Percentiles rank a stretch among this genome's conserved stretches.
phyloP scores from a whole-genome alignment of 2,329 filamentous ascomycete genomes.

The Zalaria sp. region DNA sequence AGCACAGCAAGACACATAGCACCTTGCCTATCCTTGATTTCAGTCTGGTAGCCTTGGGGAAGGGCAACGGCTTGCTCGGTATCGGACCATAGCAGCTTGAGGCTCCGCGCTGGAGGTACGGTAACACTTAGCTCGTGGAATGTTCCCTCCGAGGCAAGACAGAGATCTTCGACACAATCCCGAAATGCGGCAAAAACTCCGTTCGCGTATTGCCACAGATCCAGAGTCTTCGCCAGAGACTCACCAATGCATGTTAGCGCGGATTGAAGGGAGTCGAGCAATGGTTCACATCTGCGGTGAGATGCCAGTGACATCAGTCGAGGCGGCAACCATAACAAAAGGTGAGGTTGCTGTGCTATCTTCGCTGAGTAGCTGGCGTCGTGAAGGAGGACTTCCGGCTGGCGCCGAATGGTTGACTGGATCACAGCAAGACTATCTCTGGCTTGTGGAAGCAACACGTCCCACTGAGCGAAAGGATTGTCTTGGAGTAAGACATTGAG shows the following conservation, averaged over 20 bases:
- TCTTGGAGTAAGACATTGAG: conserved; percentile 55
- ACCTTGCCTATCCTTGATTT: neutral
- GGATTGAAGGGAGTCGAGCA: conserved; percentile 23
- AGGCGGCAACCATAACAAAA: conserved; percentile 40
- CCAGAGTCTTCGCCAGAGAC: conserved; percentile 19
- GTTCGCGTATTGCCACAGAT: conserved; percentile 21
- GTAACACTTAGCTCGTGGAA: no score
- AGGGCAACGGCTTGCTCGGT: conserved; percentile 25
- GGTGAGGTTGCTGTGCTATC: conserved; percentile 21
- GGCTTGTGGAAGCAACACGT: conserved; percentile 44
- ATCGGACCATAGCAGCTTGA: conserved; percentile 22
- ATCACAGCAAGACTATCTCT: conserved; percentile 67
- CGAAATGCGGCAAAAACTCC: conserved; percentile 22
- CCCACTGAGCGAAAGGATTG: conserved; percentile 50
- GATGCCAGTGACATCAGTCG: conserved; percentile 35
- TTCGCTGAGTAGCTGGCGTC: neutral
- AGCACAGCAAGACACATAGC: neutral
- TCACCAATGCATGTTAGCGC: conserved; percentile 23
- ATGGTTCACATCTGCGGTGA: conserved; percentile 22
- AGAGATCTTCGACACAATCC: conserved; percentile 25
- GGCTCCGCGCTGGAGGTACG: conserved; percentile 18
- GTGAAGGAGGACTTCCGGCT: conserved; percentile 51
- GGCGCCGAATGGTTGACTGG: conserved; percentile 58
- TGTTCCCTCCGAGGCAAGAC: no score
- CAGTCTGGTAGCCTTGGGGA: conserved; percentile 24